Conservation (phyloP, 345 rosid species). For the Sapria himalayana region DNA sequence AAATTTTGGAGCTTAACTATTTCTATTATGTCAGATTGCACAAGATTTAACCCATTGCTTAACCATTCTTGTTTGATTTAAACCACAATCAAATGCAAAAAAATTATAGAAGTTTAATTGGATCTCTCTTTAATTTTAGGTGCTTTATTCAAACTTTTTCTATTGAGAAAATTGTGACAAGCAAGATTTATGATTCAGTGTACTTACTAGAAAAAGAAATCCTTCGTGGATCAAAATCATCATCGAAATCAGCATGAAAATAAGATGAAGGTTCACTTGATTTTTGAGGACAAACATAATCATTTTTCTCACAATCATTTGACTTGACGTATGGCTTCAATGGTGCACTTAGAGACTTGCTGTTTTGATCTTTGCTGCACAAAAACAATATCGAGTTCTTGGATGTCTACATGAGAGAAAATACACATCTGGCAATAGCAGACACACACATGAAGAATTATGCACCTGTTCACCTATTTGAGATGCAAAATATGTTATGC, state of each 20-base stretch:
- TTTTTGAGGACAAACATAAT: constrained; percentile 20
- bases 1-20: too few relatives aligned
- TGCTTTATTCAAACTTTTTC: too few relatives aligned
- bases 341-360: constrained; percentile 17
- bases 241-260: constrained; percentile 37
- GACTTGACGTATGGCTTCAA: constrained; percentile 23
- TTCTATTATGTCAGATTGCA: too few relatives aligned
- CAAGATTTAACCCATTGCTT: too few relatives aligned
- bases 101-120: too few relatives aligned
- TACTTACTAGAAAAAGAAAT: constrained; percentile 53
- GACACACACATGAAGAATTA: background rate
- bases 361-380: constrained; percentile 46
- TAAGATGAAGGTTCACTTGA: constrained; percentile 23
- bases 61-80: too few relatives aligned
- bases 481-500: background rate
- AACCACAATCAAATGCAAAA: too few relatives aligned
- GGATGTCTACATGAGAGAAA: too few relatives aligned
- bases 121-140: too few relatives aligned
- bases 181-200: too few relatives aligned
- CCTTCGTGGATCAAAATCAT: constrained; percentile 96
- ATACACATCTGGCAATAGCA: background rate
- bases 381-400: too few relatives aligned
- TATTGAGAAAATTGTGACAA: too few relatives aligned
- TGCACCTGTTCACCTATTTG: background rate
- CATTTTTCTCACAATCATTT: constrained; percentile 18